A percentile compares a stretch with the other conserved stretches of the same genome.
Conservation (phyloP, 495 filamentous ascomycete species). For the Rhizodiscina lignyota region DNA sequence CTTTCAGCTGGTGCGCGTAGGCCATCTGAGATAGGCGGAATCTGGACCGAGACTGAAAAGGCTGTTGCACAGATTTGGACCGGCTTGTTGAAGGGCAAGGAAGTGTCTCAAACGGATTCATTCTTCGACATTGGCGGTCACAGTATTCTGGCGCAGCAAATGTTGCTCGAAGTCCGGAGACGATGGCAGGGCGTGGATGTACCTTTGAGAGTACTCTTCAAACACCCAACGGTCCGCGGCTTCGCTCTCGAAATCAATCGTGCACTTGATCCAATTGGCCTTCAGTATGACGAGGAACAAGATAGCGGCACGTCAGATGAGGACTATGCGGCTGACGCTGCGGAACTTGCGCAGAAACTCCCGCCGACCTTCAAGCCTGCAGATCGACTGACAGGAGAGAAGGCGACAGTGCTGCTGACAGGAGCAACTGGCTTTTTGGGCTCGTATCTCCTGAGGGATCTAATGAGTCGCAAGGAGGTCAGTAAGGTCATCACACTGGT, state of each 20-base stretch:
- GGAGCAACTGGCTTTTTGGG: conserved; percentile 89
- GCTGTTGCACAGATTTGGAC: conserved; percentile 54
- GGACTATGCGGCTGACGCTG: conserved; percentile 51
- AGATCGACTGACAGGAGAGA: conserved; percentile 14
- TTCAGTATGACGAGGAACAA: conserved; percentile 13
- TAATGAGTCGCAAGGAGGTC: conserved; percentile 44
- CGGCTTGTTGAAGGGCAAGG: conserved; percentile 33
- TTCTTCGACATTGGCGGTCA: conserved; percentile 90
- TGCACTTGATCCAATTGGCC: conserved; percentile 25
- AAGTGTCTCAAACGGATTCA: conserved; percentile 44
- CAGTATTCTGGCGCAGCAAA: conserved; percentile 71
- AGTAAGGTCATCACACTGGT: conserved; percentile 65
- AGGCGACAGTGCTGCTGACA: conserved; percentile 60
- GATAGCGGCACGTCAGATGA: conserved; percentile 13
- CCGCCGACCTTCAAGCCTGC: conserved; percentile 24
- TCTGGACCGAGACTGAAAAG: conserved; percentile 47
- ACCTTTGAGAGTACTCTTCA: conserved; percentile 61
- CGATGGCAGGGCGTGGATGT: conserved; percentile 50
- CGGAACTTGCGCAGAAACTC: conserved; percentile 34
- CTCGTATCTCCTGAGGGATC: conserved; percentile 58
- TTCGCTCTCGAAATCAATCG: conserved; percentile 66
- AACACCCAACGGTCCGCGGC: conserved; percentile 51
- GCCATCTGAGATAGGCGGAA: conserved; percentile 14
- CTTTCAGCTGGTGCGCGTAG: conserved; percentile 26
- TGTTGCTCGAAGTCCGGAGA: conserved; percentile 53